Evolutionary conservation across 768 basidiomycete genomes (phyloP), one percentile per base, ranked within the genome.

Genomic region (Boletus huronensis): DNA sequence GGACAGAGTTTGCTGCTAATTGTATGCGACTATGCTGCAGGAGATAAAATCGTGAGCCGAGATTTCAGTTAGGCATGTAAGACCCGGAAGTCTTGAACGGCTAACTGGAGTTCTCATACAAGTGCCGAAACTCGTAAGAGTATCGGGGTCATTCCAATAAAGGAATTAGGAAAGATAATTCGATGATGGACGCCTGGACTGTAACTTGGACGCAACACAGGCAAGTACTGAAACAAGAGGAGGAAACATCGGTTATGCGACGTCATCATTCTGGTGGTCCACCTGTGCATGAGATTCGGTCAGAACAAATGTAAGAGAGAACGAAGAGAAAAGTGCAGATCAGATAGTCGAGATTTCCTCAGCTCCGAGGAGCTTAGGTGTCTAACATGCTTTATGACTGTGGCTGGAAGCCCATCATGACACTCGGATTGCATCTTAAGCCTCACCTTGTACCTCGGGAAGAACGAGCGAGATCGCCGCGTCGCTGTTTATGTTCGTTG

Each of bases 371-470:
- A 59, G 57, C 31, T 34, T 68, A 59, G 61, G 67, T 61, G 68
- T 69, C 64, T 69, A 69, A 63, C 66, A 70, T 67, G 65, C 68
- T 56, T 48, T 46, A 59, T 61, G 65, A 67, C 67, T 60, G 53
- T 31, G 65, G 65, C 63, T 47, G 16, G 26, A 42, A 53, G 57
- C 51, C 57, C 54, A 62, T 63, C 61, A 45, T 47, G 46, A 50
- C 39, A 7, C 29, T 21, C 6, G 25, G 11, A 52, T 35, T 29
- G 44, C 31, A 38, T 47, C 4, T 11, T 19, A 35, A 26, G 7
- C 23, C 54, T 34, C 26, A 44, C 54, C 53, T 54, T 13, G n/a
- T 10, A 21, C 32, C 53, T 29, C 16, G 39, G 13, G 8, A 25
- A 29, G 14, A 36, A n/a, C 11, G 11, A 26, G 6, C 14, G 19